Evolutionary conservation across 179 eudicot species (phyloP).

Genomic region (Spinacia oleracea): DNA sequence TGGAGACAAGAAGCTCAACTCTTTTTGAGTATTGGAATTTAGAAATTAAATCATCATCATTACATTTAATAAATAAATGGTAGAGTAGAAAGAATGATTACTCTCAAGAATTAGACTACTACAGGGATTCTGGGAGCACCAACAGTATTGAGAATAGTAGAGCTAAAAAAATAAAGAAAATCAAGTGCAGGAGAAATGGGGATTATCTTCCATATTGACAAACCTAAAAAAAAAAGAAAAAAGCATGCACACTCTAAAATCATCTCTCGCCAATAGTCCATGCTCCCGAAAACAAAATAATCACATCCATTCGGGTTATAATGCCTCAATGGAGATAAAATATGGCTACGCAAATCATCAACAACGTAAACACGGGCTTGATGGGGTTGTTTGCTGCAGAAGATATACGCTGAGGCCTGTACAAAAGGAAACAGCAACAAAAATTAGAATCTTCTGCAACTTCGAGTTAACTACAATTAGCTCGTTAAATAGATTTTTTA

Average conservation of each 20-base stretch:
- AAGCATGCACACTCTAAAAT: slow-evolving; percentile 20
- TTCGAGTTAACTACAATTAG: too few relatives aligned
- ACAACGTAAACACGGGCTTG: slow-evolving; percentile 36
- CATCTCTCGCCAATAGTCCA: slow-evolving; percentile 26
- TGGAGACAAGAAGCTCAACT: not conserved
- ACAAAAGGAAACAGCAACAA: not conserved
- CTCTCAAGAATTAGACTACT: slow-evolving; percentile 28
- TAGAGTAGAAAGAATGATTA: slow-evolving; percentile 39
- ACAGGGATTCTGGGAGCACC: slow-evolving; percentile 30
- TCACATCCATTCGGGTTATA: not conserved
- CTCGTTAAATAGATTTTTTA: not conserved
- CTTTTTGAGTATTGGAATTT: slow-evolving; percentile 29
- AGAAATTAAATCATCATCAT: slow-evolving; percentile 21
- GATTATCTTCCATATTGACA: slow-evolving; percentile 34
- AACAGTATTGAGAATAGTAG: slow-evolving; percentile 17
- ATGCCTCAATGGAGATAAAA: slow-evolving; percentile 33
- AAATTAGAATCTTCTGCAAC: not conserved
- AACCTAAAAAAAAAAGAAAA: slow-evolving; percentile 16
- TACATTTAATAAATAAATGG: slow-evolving; percentile 30
- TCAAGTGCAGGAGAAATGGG: slow-evolving; percentile 18
- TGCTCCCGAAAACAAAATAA: slow-evolving; percentile 30
- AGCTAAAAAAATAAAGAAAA: slow-evolving; percentile 12
- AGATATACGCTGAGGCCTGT: slow-evolving; percentile 66
- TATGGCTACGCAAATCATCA: slow-evolving; percentile 34
- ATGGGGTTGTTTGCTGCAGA: slow-evolving; percentile 38